A percentile compares a stretch with the other conserved stretches of the same genome.
Conservation (phyloP, 495 filamentous ascomycete genomes). For the Xylaria bambusicola region DNA sequence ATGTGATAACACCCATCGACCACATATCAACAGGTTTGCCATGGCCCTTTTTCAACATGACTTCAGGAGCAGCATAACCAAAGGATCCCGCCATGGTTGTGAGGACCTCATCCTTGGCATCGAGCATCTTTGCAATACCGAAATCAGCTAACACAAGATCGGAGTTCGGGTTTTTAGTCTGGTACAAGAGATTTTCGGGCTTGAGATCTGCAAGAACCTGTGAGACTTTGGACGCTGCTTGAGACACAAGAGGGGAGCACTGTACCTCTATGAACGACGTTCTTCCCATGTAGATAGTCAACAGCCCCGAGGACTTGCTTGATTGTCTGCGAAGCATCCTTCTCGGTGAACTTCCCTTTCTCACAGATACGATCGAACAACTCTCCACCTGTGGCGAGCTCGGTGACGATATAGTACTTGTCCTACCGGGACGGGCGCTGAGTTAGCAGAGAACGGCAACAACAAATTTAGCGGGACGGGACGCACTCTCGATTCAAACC, state of each 20-base stretch:
- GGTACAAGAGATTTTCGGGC: constrained; percentile 96
- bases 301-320: constrained; percentile 94
- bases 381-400: constrained; percentile 94
- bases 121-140: constrained; percentile 98
- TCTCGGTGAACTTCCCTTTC: constrained; percentile 97
- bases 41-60: constrained; percentile 97
- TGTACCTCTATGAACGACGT: constrained; percentile 93
- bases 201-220: constrained; percentile 75
- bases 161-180: constrained; percentile 73
- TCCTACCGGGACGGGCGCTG: constrained; percentile 60
- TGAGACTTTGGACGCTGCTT: not conserved
- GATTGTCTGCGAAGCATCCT: constrained; percentile 96
- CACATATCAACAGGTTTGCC: constrained; percentile 99
- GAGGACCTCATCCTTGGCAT: constrained; percentile 83
- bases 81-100: constrained; percentile 99
- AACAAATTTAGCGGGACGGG: too few relatives aligned
- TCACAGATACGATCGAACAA: constrained; percentile 98
- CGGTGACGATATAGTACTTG: constrained; percentile 99
- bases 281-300: constrained; percentile 90
- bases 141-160: constrained; percentile 95
- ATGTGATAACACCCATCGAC: constrained; percentile 98
- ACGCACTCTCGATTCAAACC: constrained; percentile 92
- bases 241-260: not conserved
- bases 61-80: constrained; percentile 95
- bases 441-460: not conserved